Evolutionary conservation across 2,329 filamentous ascomycete genomes (phyloP).

Genomic region (Ascochyta lentis): DNA sequence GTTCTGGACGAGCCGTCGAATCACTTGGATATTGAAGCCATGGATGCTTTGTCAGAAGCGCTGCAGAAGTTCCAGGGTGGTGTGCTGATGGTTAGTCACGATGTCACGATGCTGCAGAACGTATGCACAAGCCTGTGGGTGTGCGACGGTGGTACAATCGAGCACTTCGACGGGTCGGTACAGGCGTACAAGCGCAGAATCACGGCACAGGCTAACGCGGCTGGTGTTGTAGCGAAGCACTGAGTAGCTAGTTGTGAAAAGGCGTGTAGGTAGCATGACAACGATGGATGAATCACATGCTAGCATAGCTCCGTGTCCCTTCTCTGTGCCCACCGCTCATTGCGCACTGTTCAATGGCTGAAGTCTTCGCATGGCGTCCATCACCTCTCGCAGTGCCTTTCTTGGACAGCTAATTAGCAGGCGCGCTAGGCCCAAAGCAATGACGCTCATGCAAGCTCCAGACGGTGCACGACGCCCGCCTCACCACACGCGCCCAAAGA

Average conservation of each 20-base stretch:
- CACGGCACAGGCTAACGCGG: constrained; percentile 82
- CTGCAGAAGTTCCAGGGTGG: constrained; percentile 88
- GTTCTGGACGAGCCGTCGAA: constrained; percentile 99
- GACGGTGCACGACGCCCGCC: constrained; percentile 20
- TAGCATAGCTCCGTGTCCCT: background rate
- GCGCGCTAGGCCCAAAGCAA: constrained; percentile 31
- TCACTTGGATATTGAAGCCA: constrained; percentile 98
- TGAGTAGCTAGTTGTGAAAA: constrained; percentile 30
- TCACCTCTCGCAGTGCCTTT: constrained; percentile 16
- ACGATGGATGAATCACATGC: background rate
- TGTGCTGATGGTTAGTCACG: constrained; percentile 98
- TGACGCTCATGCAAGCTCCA: constrained; percentile 21
- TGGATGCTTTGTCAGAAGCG: constrained; percentile 91
- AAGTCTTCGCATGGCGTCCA: background rate
- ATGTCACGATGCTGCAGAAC: constrained; percentile 97
- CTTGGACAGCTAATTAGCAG: constrained; percentile 16
- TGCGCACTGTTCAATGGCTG: background rate
- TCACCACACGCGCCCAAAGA: constrained; percentile 24
- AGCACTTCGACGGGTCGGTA: constrained; percentile 95
- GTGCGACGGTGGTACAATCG: constrained; percentile 90
- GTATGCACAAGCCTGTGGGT: constrained; percentile 97
- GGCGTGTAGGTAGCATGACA: background rate
- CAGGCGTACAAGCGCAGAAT: constrained; percentile 98
- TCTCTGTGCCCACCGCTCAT: background rate
- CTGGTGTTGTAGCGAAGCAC: constrained; percentile 76